Evolutionary conservation across 2,329 filamentous ascomycete genomes (phyloP), one percentile per base, ranked within the genome.

Genomic region (Aureobasidium sp.): DNA sequence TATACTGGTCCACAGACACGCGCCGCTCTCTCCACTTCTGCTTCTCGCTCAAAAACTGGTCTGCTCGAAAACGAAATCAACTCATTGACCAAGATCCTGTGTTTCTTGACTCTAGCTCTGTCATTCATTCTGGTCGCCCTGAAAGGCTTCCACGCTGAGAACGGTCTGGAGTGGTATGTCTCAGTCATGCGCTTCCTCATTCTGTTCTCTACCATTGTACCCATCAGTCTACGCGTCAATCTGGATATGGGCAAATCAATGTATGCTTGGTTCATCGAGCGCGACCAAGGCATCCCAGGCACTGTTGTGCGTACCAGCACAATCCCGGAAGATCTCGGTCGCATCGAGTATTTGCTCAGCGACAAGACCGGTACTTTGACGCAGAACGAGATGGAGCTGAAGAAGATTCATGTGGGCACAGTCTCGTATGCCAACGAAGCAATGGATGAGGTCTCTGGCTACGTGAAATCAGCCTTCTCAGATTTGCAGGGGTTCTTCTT

Each of bases 331-430:
- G 94, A 99, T 68, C 78, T 99, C 2, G 94, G 94, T 8, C 84
- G 95, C 25, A 95, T 99, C 46, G 94, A 99, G 73, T 99, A 99
- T 71, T 79, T 99, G 2, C 80, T 99, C 31, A 96, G 90, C 64
- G 94, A 99, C 74, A 99, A 99, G 74, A 99, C 94, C 0, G 94
- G 94, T n/a, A 99, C 94, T 1, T 74, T 99, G 62, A 99, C 94
- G 0, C 91, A 97, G 67, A 99, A 99, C 69, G 84, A 65, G 57
- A 67, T 69, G 60, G 93, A 96, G 70, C 87, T 99, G 81, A 96
- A 95, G 71, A 99, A 99, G 75, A 93, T 99, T 6, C 95, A 99
- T 69, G 90, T 99, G 57, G 94, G 95, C 10, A 99, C 94, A 10
- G 94, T 97, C 1, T 97, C 93, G 1, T 99, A 99, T 69, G 94